Base-by-base conservation (phyloP, 2,329 filamentous ascomycete genomes). In the Stachybotrys echinatus region DNA sequence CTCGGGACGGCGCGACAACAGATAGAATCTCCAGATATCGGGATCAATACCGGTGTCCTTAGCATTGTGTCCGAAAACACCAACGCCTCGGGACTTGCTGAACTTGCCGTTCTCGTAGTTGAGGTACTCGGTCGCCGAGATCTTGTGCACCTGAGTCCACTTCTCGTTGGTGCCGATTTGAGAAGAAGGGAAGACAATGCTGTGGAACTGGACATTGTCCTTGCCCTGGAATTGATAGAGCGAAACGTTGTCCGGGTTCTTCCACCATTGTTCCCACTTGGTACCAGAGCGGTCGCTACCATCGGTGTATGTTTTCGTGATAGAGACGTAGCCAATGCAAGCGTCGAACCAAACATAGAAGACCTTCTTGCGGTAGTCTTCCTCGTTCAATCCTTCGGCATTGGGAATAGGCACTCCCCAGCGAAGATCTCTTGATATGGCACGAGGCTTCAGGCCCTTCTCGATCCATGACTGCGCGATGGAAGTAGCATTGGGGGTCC, bases 181-280 rank as follows among this genome's bases (percentile, higher is more conserved):
- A 40, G 85, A 91, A 23, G 82, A 88, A 2, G 92, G 92, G 76
- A 95, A 96, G 64, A 95, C 91, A 61, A 96, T 88, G 42, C 51
- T 52, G 48, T 54, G 52, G 76, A 92, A 94, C 6, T 84, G 84
- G 17, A 89, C 66, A 27, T 71, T 71, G 60, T 74, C 69, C 63
- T 96, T 96, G 71, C 92, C 92, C 83, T 96, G 89, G 76, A 96
- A 95, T 72, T 96, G 92, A 69, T 94, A 96, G 12, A 96, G 80
- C 63, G 87, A 81, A 45, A 96, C 91, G 31, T 95, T 79, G 42
- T 95, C 86, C 0, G 90, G 89, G 66, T 95, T 87, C 64, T 87
- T 85, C 92, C 92, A 96, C 92, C 92, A 96, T 63, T 89, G 80
- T 73, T 95, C 85, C 92, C 92, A 96, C 54, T 95, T 79, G 42